Evolutionary conservation across 176 grass and related monocot genomes (phyloP), one percentile per base, ranked within the genome.

Genomic region (Hordeum marinum): DNA sequence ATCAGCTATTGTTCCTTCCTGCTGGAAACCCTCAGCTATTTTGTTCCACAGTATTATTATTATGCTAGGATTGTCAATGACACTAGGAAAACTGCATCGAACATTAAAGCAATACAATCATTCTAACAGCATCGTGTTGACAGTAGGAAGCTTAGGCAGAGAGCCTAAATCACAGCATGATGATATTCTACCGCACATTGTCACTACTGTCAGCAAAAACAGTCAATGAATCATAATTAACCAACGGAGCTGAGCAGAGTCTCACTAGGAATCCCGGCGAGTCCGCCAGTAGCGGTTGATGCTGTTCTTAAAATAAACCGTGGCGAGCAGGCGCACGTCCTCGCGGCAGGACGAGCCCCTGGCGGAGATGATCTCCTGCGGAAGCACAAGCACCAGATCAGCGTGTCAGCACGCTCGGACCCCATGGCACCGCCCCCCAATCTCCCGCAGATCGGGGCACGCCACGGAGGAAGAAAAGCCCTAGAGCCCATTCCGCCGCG

Each of bases 301-400:
- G 70, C 96, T 92, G 86, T 99, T 99, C 84, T 99, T 99, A 62
- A 99, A 99, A 79, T 96, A 99, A 36, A 99, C 96, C 0, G 96
- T 95, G 39, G 96, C 96, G 41, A 99, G 88, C 1, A 99, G 90
- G 23, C 96, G 91, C 8, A 90, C 93, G 73, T 99, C 96, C 82
- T 99, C 93, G 41, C 96, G 86, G 36, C 96, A 94, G 71, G 91
- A 71, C 73, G 83, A 76, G 52, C 89, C 91, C 81, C 93, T 89
- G 72, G 91, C 91, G 11, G 93, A 90, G 55, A 99, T 89, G 80
- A 99, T 94, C 90, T 99, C 96, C 96, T 99, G 88, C 50, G 55
- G 55, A 68, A 46, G 75, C 80, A 74, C 11, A 68, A 46, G 75
- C 80, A 74, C 11, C 20, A 72, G 26, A 90, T 52, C 82, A 85